Percentiles rank a stretch among this genome's conserved stretches.
Evolutionary conservation across 345 rosid genomes (phyloP).

Genomic region (Lumnitzera littorea): DNA sequence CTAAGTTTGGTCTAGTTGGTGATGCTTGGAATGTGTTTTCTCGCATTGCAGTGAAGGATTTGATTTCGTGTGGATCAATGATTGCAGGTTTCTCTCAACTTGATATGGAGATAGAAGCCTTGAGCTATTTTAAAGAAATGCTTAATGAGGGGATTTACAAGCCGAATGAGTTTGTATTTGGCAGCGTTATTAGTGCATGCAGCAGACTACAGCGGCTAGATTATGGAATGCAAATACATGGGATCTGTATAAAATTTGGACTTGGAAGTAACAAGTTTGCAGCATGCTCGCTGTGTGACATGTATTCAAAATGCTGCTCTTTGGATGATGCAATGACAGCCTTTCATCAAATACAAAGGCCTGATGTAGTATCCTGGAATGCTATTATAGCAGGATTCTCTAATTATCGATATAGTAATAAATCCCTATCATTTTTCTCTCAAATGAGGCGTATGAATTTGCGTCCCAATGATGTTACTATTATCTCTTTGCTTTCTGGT

Average conservation of each 20-base stretch:
- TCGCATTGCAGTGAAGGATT: constrained; percentile 34
- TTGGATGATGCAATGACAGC: constrained; percentile 30
- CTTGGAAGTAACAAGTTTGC: constrained; percentile 26
- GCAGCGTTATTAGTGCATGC: constrained; percentile 49
- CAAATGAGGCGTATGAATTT: constrained; percentile 26
- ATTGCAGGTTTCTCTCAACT: constrained; percentile 51
- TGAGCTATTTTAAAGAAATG: constrained; percentile 38
- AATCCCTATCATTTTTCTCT: constrained; percentile 29
- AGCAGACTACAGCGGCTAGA: constrained; percentile 35
- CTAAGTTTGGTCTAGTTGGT: constrained; percentile 30
- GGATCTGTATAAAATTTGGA: constrained; percentile 40
- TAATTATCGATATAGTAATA: constrained; percentile 25
- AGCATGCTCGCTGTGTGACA: constrained; percentile 49
- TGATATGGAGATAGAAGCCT: constrained; percentile 44
- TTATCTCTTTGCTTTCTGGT: constrained; percentile 42
- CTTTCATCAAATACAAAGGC: constrained; percentile 39
- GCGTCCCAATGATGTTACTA: constrained; percentile 36
- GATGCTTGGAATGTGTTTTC: constrained; percentile 43
- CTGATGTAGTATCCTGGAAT: constrained; percentile 56
- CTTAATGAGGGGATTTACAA: constrained; percentile 31
- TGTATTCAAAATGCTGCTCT: constrained; percentile 50
- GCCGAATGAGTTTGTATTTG: constrained; percentile 53
- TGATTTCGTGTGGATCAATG: constrained; percentile 57
- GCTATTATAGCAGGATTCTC: constrained; percentile 51
- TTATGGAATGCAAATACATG: constrained; percentile 51